A percentile compares a stretch with the other conserved stretches of the same genome.
Evolutionary conservation across 177 flowering plant species (phyloP).

Genomic region (Vitis hybrid): DNA sequence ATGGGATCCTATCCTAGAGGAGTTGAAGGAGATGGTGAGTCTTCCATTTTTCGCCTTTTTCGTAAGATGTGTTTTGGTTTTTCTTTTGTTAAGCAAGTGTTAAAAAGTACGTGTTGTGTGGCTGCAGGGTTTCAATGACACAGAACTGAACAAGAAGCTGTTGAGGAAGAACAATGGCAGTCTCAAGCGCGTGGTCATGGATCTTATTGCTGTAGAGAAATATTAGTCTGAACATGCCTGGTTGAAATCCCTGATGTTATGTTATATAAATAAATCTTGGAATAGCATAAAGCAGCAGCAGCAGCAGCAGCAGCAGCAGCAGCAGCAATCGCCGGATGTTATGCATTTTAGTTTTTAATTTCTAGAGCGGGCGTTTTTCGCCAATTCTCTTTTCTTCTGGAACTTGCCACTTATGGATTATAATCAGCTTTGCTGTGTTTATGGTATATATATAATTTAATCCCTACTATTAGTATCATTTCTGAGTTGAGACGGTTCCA

Average conservation of each 20-base stretch:
- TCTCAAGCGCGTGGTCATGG: slow-evolving; percentile 86
- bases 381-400: too few species aligned
- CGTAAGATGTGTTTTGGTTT: neutral
- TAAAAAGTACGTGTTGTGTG: neutral
- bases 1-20: slow-evolving; percentile 72
- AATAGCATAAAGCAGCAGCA: neutral
- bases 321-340: too few species aligned
- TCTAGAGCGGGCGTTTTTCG: too few species aligned
- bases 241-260: neutral
- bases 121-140: slow-evolving; percentile 78
- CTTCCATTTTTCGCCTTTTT: neutral
- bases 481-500: too few species aligned
- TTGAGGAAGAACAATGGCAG: slow-evolving; percentile 89
- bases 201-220: slow-evolving; percentile 63
- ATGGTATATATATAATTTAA: too few species aligned
- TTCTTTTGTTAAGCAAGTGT: too few species aligned
- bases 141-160: slow-evolving; percentile 63
- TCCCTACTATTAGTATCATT: too few species aligned
- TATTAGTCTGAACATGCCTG: too few species aligned
- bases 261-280: slow-evolving; percentile 4
- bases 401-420: too few species aligned
- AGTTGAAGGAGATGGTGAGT: slow-evolving; percentile 80
- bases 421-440: too few species aligned
- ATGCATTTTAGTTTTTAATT: too few species aligned
- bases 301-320: too few species aligned